Evolutionary conservation across 768 basidiomycete species (phyloP), one percentile per base, ranked within the genome.

Genomic region (Strobilomyces echinocephalus): DNA sequence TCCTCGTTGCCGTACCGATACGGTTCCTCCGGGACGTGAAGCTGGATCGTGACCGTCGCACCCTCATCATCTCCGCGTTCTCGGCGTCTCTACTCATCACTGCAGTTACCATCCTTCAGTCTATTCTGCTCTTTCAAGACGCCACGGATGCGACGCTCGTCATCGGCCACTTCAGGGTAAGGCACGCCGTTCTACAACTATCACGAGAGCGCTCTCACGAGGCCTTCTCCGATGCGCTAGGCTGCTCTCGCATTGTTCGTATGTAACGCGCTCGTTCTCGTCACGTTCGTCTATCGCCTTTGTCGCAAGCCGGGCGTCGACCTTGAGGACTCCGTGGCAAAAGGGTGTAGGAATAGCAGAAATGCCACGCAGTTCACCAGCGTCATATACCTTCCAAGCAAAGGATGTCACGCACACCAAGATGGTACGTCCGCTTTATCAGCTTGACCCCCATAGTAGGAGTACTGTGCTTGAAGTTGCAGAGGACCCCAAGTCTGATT

Each of bases 81-180:
- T 65, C 60, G 5, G 60, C 65, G 9, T 60, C 58, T 2, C 36
- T 67, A 2, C 55, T 67, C 34, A 69, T 57, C 42, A 55, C 52
- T 1, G 54, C n/a, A 6, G 18, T 62, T 14, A 62, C 65, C 4
- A 65, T 67, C 38, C 40, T 58, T 21, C 62, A 64, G 36, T 67
- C 65, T 1, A 8, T 41, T 26, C 57, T 69, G 46, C 58, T 67
- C 16, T 52, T 69, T 3, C 15, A 54, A 16, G 35, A 21, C 8
- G 8, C 50, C 3, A 34, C 50, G 1, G 54, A 28, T 20, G 1
- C 8, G 5, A 55, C 67, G 15, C 0, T 62, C 7, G 30, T 57
- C 31, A 54, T 69, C 20, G 67, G 54, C 15, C 65, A 67, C 33
- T 16, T 53, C 14, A 69, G 69, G 65, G 65, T 62, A 52, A 41